A percentile compares a stretch with the other conserved stretches of the same genome.
These are phyloP conservation scores for Colletotrichum limetticola DNA, from an alignment of 2,329 filamentous ascomycete genomes.

Conservation along the genomic window DNA sequence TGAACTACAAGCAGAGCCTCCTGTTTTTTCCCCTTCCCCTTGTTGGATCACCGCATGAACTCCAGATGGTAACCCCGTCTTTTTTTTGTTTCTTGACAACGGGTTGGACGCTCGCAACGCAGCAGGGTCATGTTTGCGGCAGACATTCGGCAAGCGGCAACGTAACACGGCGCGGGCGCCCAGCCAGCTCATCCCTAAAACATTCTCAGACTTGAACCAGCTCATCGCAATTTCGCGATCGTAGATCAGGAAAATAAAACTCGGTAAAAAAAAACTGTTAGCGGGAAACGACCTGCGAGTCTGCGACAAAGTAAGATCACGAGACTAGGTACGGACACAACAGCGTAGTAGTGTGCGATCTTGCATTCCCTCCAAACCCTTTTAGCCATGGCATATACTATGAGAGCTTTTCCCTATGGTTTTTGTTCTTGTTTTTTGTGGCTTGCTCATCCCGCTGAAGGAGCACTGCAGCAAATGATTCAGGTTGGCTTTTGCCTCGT, in stretches of 20 bases:
- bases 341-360: too few species aligned
- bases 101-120: not conserved
- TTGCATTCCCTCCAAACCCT: too few species aligned
- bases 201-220: slow-evolving; percentile 17
- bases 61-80: not conserved
- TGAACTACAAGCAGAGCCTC: slow-evolving; percentile 24
- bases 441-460: slow-evolving; percentile 23
- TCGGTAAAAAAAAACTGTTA: too few species aligned
- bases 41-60: slow-evolving; percentile 7
- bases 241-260: slow-evolving; percentile 14
- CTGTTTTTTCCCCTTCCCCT: slow-evolving; percentile 10
- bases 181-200: slow-evolving; percentile 13
- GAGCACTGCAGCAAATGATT: slow-evolving; percentile 12
- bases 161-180: not conserved
- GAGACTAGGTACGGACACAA: too few species aligned
- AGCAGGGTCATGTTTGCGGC: not conserved
- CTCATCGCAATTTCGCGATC: slow-evolving; percentile 31
- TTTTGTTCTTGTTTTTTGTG: not conserved
- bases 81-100: not conserved
- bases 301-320: too few species aligned
- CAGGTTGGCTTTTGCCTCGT: not conserved
- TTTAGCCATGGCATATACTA: too few species aligned
- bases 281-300: too few species aligned
- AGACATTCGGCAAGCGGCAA: not conserved
- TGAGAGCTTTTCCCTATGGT: too few species aligned